phyloP scores from a whole-genome alignment of 805 yeast genomes.

The Suhomyces faveliae region DNA sequence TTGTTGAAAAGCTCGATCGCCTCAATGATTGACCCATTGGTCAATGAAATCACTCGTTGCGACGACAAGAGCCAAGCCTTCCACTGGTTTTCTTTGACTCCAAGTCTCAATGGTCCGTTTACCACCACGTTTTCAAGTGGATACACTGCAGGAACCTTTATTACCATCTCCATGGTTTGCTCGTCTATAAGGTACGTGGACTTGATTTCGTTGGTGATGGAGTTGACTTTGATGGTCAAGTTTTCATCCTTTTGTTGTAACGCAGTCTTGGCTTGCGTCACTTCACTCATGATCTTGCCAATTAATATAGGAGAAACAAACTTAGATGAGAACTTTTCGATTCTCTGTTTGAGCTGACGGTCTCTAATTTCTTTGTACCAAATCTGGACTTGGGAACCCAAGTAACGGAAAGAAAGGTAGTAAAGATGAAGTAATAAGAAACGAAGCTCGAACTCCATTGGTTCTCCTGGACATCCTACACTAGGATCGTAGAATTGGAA shows the following conservation, averaged over 20 bases:
- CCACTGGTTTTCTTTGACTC: slow-evolving; percentile 91
- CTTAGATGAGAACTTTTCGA: slow-evolving; percentile 62
- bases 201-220: slow-evolving; percentile 62
- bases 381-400: slow-evolving; percentile 56
- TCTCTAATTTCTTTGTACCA: slow-evolving; percentile 77
- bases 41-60: slow-evolving; percentile 73
- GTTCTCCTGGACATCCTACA: slow-evolving; percentile 21
- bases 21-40: slow-evolving; percentile 68
- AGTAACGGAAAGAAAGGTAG: slow-evolving; percentile 46
- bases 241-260: slow-evolving; percentile 38
- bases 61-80: slow-evolving; percentile 93
- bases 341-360: slow-evolving; percentile 54
- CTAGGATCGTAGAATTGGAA: slow-evolving; percentile 22
- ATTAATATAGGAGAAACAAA: slow-evolving; percentile 66
- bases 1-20: slow-evolving; percentile 66
- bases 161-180: slow-evolving; percentile 75
- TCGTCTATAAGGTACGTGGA: slow-evolving; percentile 81
- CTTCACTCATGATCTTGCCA: slow-evolving; percentile 52
- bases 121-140: slow-evolving; percentile 78
- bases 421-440: slow-evolving; percentile 49
- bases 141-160: slow-evolving; percentile 68
- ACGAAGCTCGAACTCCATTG: slow-evolving; percentile 31
- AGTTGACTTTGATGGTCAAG: slow-evolving; percentile 61
- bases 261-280: slow-evolving; percentile 40
- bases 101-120: slow-evolving; percentile 75